phyloP scores from a whole-genome alignment of 768 basidiomycete genomes.

The Amanita polypyramis region DNA sequence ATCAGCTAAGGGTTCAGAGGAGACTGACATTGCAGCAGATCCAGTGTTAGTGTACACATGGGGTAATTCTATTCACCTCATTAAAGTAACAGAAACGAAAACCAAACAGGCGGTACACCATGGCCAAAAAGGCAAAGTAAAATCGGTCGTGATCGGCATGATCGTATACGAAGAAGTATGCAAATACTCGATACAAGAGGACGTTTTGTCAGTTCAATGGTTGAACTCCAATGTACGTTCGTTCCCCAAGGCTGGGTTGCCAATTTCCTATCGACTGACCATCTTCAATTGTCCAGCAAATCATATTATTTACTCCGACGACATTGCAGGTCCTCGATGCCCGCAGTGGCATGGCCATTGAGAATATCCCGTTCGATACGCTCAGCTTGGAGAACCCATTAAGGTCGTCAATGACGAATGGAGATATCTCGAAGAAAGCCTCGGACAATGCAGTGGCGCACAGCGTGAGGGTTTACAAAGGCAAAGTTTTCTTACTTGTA shows the following conservation, averaged over 20 bases:
- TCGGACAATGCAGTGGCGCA: conserved; percentile 43
- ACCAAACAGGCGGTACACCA: conserved; percentile 38
- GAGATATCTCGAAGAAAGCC: conserved; percentile 37
- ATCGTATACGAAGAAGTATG: conserved; percentile 53
- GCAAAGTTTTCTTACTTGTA: conserved; percentile 86
- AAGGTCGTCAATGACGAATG: conserved; percentile 32
- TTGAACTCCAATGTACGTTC: conserved; percentile 75
- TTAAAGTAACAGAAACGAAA: conserved; percentile 55
- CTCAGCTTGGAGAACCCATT: conserved; percentile 46
- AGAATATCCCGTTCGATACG: conserved; percentile 48
- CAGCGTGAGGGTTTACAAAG: conserved; percentile 76
- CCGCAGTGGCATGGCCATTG: conserved; percentile 43
- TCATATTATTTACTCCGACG: conserved; percentile 46
- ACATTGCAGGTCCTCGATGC: conserved; percentile 66
- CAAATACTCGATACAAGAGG: conserved; percentile 48
- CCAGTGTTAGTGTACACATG: conserved; percentile 82
- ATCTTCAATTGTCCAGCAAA: conserved; percentile 40
- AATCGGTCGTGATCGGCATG: conserved; percentile 49
- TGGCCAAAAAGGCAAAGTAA: conserved; percentile 48
- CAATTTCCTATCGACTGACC: conserved; percentile 4
- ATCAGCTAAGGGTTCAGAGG: conserved; percentile 13
- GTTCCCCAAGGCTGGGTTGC: conserved; percentile 11
- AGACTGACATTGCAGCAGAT: conserved; percentile 18
- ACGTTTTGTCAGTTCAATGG: conserved; percentile 77
- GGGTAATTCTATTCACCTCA: conserved; percentile 57